These are phyloP conservation scores for Periconia sp. DNA, from an alignment of 2,329 filamentous ascomycete species.

Conservation along the genomic window DNA sequence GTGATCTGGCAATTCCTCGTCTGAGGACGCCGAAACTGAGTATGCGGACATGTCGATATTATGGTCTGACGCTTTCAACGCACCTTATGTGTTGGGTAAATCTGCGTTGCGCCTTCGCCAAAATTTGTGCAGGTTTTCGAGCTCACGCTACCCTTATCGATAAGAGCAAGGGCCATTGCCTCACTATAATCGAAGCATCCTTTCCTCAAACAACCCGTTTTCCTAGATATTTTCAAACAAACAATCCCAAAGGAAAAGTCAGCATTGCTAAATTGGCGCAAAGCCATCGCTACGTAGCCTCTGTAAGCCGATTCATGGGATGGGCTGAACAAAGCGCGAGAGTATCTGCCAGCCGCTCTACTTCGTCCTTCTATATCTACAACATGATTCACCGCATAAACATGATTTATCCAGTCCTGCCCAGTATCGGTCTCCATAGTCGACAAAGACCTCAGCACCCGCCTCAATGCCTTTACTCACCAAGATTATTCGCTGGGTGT, in stretches of 20 bases:
- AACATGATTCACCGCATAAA: slow-evolving; percentile 60
- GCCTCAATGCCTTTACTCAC: slow-evolving; percentile 62
- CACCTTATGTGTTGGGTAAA: no score
- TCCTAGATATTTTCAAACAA: no score
- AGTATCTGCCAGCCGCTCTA: no score
- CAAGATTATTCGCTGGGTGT: slow-evolving; percentile 61
- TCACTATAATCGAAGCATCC: no score
- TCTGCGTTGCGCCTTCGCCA: no score
- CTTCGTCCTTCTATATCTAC: slow-evolving; percentile 51
- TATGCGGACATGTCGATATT: no score
- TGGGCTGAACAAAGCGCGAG: no score
- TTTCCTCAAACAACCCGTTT: no score
- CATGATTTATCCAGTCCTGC: slow-evolving; percentile 61
- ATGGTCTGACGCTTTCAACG: no score
- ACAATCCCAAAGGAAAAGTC: no score
- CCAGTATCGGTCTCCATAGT: slow-evolving; percentile 66
- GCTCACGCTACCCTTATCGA: slow-evolving; percentile 33
- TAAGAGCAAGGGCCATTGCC: slow-evolving; percentile 5
- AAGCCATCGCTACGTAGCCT: no score
- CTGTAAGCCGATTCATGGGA: background rate
- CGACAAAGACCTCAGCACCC: slow-evolving; percentile 62
- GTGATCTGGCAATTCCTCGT: slow-evolving; percentile 34
- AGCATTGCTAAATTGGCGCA: no score
- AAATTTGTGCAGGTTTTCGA: slow-evolving; percentile 36
- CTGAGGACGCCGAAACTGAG: slow-evolving; percentile 30